Base-by-base conservation (phyloP, 164 flowering plant species). In the Chimonanthus praecox region DNA sequence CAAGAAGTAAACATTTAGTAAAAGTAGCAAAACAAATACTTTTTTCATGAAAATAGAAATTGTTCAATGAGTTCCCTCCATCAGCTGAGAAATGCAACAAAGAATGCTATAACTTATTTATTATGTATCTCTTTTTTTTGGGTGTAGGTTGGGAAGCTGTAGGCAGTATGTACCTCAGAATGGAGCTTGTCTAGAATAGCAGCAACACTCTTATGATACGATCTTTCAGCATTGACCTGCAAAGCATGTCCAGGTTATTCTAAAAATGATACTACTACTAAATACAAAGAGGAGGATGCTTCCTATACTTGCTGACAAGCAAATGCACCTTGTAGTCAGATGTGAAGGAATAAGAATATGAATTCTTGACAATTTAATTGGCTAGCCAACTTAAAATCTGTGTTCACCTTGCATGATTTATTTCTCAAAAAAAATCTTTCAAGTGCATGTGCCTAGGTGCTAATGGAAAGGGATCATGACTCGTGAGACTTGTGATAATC, bases 221-320 rank as follows among this genome's bases (percentile, higher is more conserved):
- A 80, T 83, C 87, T 88, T 78, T 91, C 98, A 64, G 98, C 91
- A 79, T 88, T 80, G 69, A 91, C 97, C 97, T 93, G 84, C 67
- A 78, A 73, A 49, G 47, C 47, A 45, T 21, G 50, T n/a, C 15
- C 21, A 33, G 54, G 67, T 72, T 4, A 64, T 47, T 33, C 69
- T 6, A 49, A 20, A 10, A 61, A 47, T 54, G 9, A 47, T 18
- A 60, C 47, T 7, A 10, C 6, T 21, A 44, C 18, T 6, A 71
- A 70, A 46, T n/a, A 60, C n/a, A 10, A 44, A 7, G 62, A 3
- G 8, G 58, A 15, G 65, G 13, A 13, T n/a, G 45, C 47, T 33
- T 33, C 33, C 33, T 33, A 33, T 1, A 33, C 33, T 33, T 33
- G 33, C 10, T 11, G 60, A 54, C 60, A 54, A 54, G 60, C 33